These are phyloP conservation scores for Ophiocordyceps camponoti-leonardi DNA, from an alignment of 2,329 filamentous ascomycete species.

Conservation along the genomic window DNA sequence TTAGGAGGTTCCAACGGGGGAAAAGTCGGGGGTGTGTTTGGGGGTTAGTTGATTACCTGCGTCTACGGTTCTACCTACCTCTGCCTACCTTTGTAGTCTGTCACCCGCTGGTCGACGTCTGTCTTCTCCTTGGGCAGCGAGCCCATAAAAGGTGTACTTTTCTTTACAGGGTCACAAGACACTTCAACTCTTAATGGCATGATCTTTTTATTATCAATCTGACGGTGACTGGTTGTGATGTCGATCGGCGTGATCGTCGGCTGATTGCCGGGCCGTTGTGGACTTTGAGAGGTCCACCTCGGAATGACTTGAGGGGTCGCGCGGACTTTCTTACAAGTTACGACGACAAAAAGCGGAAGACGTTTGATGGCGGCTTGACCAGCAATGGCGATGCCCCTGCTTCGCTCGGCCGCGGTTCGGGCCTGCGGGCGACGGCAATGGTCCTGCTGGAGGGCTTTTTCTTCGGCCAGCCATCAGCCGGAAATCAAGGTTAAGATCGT, in stretches of 20 bases:
- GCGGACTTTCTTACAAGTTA: background rate
- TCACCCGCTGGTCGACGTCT: constrained; percentile 3
- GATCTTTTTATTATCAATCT: constrained; percentile 1
- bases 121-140: background rate
- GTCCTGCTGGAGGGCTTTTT: constrained; percentile 17
- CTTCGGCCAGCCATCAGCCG: constrained; percentile 17
- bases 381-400: constrained; percentile 14
- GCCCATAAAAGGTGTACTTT: constrained; percentile 16
- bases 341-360: background rate
- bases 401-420: constrained; percentile 20
- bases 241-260: background rate
- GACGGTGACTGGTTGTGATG: too few species aligned
- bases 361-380: constrained; percentile 4
- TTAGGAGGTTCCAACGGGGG: constrained; percentile 28
- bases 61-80: constrained; percentile 4
- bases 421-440: constrained; percentile 18
- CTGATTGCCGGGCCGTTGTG: constrained; percentile 4
- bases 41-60: constrained; percentile 4
- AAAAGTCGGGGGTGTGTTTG: constrained; percentile 1
- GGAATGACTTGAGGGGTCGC: background rate
- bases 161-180: constrained; percentile 20
- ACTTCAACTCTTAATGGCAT: constrained; percentile 19
- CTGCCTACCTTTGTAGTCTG: constrained; percentile 11
- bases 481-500: constrained; percentile 45
- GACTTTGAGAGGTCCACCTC: background rate